A percentile compares a stretch with the other conserved stretches of the same genome.
These are phyloP conservation scores for Clarireedia sp. DNA, from an alignment of 2,329 filamentous ascomycete genomes.

Conservation along the genomic window DNA sequence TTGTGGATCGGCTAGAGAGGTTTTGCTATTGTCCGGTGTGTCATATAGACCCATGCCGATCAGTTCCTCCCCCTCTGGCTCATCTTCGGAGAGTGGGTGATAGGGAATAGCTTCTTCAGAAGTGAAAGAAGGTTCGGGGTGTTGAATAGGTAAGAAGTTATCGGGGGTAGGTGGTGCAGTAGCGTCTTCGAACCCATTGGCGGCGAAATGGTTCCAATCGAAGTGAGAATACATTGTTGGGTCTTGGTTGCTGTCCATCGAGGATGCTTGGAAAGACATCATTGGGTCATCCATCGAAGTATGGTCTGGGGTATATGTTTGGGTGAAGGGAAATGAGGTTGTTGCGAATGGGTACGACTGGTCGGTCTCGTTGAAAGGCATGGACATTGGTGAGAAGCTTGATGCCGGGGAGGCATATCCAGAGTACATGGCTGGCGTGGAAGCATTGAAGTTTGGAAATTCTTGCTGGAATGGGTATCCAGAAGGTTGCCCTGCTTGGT, in stretches of 20 bases:
- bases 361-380: constrained; percentile 34
- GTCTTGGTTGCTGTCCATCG: constrained; percentile 16
- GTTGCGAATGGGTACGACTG: constrained; percentile 9
- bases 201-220: constrained; percentile 41
- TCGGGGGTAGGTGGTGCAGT: constrained; percentile 54
- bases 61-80: constrained; percentile 59
- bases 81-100: constrained; percentile 44
- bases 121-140: constrained; percentile 37
- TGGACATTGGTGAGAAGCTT: constrained; percentile 45
- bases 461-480: constrained; percentile 30
- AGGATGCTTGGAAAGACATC: constrained; percentile 10
- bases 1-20: constrained; percentile 35
- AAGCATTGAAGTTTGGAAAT: constrained; percentile 18
- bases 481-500: constrained; percentile 31
- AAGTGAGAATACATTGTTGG: constrained; percentile 27
- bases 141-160: constrained; percentile 45
- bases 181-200: constrained; percentile 36
- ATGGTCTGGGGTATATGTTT: constrained; percentile 12
- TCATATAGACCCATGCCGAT: constrained; percentile 81
- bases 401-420: constrained; percentile 49
- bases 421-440: constrained; percentile 46
- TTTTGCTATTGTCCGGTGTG: constrained; percentile 48
- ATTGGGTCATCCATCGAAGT: constrained; percentile 4
- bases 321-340: constrained; percentile 13
- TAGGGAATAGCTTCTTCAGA: constrained; percentile 44